Evolutionary conservation across 805 yeast genomes (phyloP).

Genomic region (Wickerhamiella qilinensis): DNA sequence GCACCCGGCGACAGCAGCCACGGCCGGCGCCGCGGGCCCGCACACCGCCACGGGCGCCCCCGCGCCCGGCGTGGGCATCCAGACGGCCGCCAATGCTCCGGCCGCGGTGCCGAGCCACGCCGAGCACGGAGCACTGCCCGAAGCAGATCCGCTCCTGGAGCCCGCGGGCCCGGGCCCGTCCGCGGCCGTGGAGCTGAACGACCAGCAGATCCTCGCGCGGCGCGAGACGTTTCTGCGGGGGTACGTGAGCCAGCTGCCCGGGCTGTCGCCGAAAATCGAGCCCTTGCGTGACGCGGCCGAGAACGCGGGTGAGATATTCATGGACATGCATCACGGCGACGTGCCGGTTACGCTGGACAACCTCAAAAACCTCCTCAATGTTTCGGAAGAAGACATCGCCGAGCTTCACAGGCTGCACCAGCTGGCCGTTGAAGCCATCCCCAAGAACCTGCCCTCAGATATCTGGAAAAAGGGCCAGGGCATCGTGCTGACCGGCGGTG

Average conservation of each 20-base stretch:
- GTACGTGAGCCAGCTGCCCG: neutral
- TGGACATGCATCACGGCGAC: neutral
- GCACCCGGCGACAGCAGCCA: too few species aligned
- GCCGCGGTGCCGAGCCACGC: neutral
- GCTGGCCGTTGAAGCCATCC: neutral
- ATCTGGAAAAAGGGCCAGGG: conserved; percentile 27
- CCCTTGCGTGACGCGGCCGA: neutral
- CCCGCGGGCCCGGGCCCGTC: neutral
- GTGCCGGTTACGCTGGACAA: neutral
- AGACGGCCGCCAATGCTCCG: neutral
- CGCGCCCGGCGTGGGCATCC: neutral
- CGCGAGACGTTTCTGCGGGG: neutral
- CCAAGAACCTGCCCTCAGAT: conserved; percentile 1
- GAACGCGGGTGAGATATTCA: neutral
- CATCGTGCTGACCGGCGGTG: conserved; percentile 66
- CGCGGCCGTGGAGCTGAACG: too few species aligned
- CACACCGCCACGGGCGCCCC: neutral
- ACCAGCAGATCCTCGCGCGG: neutral
- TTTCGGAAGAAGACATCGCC: neutral
- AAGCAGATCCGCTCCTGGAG: neutral
- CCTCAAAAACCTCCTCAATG: conserved; percentile 1
- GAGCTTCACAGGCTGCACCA: conserved; percentile 1
- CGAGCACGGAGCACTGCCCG: neutral
- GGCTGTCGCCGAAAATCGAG: neutral
- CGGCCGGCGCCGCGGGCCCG: neutral